Percentiles rank a stretch among this genome's conserved stretches.
These are phyloP conservation scores for Pythium coloratum DNA, from an alignment of 352 stramenopile species.

Conservation along the genomic window DNA sequence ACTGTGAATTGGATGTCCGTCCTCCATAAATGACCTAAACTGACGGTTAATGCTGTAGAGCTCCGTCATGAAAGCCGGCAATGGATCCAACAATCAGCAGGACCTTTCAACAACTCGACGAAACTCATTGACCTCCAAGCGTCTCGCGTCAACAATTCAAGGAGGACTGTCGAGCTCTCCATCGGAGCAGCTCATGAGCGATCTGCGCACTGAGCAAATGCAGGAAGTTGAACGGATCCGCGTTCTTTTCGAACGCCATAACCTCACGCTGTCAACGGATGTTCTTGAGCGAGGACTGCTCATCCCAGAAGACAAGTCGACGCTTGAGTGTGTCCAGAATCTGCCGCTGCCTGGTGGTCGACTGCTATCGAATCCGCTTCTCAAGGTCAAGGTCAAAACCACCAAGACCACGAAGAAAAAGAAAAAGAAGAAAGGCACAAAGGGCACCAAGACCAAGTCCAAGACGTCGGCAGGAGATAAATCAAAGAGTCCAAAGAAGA, in stretches of 20 bases:
- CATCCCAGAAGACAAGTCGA: slow-evolving; percentile 53
- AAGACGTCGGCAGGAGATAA: slow-evolving; percentile 24
- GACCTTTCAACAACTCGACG: background rate
- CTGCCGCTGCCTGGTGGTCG: slow-evolving; percentile 49
- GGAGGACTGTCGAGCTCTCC: background rate
- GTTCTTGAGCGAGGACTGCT: slow-evolving; percentile 58
- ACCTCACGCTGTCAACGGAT: slow-evolving; percentile 38
- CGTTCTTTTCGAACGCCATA: slow-evolving; percentile 51
- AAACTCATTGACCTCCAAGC: background rate
- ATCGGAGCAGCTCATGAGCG: slow-evolving; percentile 33
- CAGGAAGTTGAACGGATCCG: slow-evolving; percentile 70
- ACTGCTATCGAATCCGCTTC: slow-evolving; percentile 50
- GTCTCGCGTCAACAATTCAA: background rate
- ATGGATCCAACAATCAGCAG: background rate
- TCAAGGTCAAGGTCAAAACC: slow-evolving; percentile 37
- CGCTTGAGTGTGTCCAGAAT: slow-evolving; percentile 51
- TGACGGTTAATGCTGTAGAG: background rate
- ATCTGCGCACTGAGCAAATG: slow-evolving; percentile 53
- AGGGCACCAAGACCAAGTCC: slow-evolving; percentile 39
- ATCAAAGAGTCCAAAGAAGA: slow-evolving; percentile 21
- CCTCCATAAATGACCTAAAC: background rate
- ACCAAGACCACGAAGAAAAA: slow-evolving; percentile 38
- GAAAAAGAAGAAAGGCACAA: slow-evolving; percentile 40
- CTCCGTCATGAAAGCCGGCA: background rate
- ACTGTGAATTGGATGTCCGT: background rate